Conservation (phyloP, 2,329 filamentous ascomycete species). For the Aspergillus ustus region DNA sequence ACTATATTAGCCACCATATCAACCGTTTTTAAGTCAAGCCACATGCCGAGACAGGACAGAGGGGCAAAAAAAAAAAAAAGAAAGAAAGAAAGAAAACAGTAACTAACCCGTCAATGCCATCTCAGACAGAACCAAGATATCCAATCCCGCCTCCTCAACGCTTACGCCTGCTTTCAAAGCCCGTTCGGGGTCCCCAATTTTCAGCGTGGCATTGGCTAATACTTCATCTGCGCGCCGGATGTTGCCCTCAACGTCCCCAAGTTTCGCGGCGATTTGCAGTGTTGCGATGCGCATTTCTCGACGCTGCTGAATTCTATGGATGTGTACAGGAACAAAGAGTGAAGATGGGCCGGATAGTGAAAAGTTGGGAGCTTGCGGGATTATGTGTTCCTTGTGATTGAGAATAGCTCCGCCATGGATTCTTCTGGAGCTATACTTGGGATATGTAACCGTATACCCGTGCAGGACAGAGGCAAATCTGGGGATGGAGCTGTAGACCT, state of each 20-base stretch:
- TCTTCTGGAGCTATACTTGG: background rate
- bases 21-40: background rate
- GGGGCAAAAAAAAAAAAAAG: too few species aligned
- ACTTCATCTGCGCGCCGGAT: constrained; percentile 50
- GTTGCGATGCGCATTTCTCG: constrained; percentile 52
- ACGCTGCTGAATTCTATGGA: background rate
- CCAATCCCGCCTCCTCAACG: constrained; percentile 42
- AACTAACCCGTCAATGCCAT: constrained; percentile 61
- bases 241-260: constrained; percentile 52
- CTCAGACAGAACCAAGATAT: constrained; percentile 66
- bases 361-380: background rate
- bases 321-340: background rate
- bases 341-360: background rate
- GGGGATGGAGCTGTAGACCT: background rate
- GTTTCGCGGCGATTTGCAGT: constrained; percentile 49
- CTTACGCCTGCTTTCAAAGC: constrained; percentile 21
- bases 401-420: background rate
- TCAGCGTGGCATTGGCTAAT: constrained; percentile 39
- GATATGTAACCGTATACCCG: background rate
- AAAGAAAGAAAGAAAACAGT: constrained; percentile 6
- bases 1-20: background rate
- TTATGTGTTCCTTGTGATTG: background rate
- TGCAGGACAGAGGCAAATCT: background rate
- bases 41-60: constrained; percentile 4
- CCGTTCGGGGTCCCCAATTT: constrained; percentile 9